Conservation (phyloP, 2,329 filamentous ascomycete genomes). For the Zymoseptoria ardabiliae region DNA sequence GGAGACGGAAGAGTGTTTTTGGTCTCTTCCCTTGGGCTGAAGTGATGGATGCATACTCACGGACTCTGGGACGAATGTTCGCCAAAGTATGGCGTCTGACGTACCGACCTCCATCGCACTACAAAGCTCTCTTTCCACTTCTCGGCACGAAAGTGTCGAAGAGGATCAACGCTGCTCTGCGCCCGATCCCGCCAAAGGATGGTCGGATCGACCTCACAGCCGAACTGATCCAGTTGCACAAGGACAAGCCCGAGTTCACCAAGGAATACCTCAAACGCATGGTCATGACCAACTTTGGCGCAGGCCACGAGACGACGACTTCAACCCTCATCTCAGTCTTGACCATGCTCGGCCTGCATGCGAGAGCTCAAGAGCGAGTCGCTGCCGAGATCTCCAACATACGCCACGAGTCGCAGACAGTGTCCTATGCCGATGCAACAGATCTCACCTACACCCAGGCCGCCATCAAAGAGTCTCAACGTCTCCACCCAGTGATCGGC, state of each 20-base stretch:
- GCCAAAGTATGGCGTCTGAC: conserved; percentile 9
- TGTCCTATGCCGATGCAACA: conserved; percentile 20
- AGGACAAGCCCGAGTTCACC: conserved; percentile 12
- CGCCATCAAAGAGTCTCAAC: conserved; percentile 38
- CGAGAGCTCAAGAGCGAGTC: background rate
- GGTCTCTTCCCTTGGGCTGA: conserved; percentile 13
- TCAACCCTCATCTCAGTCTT: conserved; percentile 8
- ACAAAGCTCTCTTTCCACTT: conserved; percentile 11
- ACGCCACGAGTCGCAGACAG: background rate
- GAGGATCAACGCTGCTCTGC: conserved; percentile 9
- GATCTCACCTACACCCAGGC: conserved; percentile 36
- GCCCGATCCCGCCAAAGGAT: conserved; percentile 5
- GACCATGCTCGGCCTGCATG: conserved; percentile 9
- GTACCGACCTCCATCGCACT: conserved; percentile 7
- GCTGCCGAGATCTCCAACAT: background rate
- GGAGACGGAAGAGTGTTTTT: conserved; percentile 14
- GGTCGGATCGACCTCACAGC: conserved; percentile 7
- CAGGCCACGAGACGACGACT: conserved; percentile 15
- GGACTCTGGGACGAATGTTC: conserved; percentile 7
- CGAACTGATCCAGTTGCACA: conserved; percentile 13
- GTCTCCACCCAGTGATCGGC: conserved; percentile 39
- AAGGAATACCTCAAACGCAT: conserved; percentile 12
- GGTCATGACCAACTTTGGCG: conserved; percentile 17
- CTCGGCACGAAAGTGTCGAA: conserved; percentile 9
- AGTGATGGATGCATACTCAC: conserved; percentile 11